Conservation (phyloP, 305 asterid species). For the Fraxinus latifolia region DNA sequence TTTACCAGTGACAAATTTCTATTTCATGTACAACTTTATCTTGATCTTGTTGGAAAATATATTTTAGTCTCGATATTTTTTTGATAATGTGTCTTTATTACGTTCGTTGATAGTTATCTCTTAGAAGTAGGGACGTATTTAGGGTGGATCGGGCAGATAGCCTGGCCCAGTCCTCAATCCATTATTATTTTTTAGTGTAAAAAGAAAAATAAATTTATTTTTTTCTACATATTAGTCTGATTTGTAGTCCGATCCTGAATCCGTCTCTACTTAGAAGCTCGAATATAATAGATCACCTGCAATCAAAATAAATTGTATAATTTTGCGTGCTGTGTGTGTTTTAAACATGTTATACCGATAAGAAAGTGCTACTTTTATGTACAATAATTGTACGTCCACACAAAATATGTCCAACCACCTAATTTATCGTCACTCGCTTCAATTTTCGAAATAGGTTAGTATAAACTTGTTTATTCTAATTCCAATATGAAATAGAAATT, state of each 20-base stretch:
- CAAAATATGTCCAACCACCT: background rate
- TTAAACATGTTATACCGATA: background rate
- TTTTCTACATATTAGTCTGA: no score
- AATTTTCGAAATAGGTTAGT: background rate
- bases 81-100: background rate
- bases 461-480: background rate
- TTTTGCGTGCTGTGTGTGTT: background rate
- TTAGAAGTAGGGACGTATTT: background rate
- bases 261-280: background rate
- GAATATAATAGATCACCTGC: background rate
- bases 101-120: background rate
- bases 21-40: background rate
- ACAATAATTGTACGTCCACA: background rate
- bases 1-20: background rate
- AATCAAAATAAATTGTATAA: background rate
- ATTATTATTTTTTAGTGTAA: no score
- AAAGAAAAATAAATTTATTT: no score
- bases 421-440: background rate
- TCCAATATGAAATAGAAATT: background rate
- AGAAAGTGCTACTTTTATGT: background rate
- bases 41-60: background rate
- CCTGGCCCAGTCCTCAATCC: no score
- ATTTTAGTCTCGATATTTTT: background rate
- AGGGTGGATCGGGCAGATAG: no score
- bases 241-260: no score